Evolutionary conservation across 2,329 filamentous ascomycete species (phyloP).

Genomic region (Neonectria punicea): DNA sequence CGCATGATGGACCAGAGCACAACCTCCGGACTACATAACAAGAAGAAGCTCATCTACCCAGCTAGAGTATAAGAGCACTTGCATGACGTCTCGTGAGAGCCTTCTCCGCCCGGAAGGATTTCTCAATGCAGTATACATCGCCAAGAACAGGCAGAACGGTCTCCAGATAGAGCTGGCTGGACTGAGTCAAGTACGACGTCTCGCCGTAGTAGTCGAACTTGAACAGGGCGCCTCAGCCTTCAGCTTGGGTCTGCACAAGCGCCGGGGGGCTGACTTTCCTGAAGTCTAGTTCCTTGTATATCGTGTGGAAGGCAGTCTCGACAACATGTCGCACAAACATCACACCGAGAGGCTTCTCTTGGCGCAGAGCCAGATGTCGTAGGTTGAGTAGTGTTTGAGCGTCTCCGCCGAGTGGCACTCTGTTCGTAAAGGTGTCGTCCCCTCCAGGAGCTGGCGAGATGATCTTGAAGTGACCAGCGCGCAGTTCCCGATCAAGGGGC

Average conservation of each 20-base stretch:
- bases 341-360: constrained; percentile 80
- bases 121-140: constrained; percentile 96
- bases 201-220: constrained; percentile 88
- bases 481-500: constrained; percentile 84
- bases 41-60: no score
- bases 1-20: no score
- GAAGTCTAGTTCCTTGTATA: constrained; percentile 79
- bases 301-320: constrained; percentile 79
- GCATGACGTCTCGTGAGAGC: constrained; percentile 79
- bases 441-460: constrained; percentile 82
- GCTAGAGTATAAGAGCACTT: no score
- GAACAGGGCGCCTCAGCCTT: constrained; percentile 91
- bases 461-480: constrained; percentile 87
- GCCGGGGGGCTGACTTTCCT: constrained; percentile 87
- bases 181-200: constrained; percentile 91
- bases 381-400: constrained; percentile 74
- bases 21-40: no score
- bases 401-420: constrained; percentile 64
- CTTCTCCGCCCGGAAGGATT: constrained; percentile 97
- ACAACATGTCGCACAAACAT: constrained; percentile 86
- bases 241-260: constrained; percentile 92
- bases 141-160: constrained; percentile 91
- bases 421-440: constrained; percentile 89
- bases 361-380: constrained; percentile 84
- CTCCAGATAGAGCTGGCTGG: constrained; percentile 95